A percentile compares a stretch with the other conserved stretches of the same genome.
These are phyloP conservation scores for Puccinellia tenuiflora DNA, from an alignment of 176 grass and related monocot genomes.

Conservation along the genomic window DNA sequence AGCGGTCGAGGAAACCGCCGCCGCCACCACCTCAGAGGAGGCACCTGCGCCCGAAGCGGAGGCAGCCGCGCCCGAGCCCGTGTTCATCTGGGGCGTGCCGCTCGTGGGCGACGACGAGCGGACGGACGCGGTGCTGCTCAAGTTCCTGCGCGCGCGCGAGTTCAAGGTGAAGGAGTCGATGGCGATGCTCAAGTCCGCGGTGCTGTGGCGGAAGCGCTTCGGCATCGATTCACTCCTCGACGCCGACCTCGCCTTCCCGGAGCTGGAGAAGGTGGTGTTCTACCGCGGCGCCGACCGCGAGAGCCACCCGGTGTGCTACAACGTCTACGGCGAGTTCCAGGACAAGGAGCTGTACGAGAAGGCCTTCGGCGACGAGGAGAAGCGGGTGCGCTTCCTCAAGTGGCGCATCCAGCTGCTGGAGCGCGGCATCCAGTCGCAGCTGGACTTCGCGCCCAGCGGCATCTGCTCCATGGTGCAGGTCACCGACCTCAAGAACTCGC, in stretches of 20 bases:
- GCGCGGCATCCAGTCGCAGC: conserved; percentile 68
- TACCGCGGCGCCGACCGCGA: conserved; percentile 64
- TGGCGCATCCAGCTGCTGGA: conserved; percentile 97
- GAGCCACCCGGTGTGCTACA: conserved; percentile 92
- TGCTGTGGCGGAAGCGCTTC: conserved; percentile 95
- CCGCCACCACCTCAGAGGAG: conserved; percentile 20
- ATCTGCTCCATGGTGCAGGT: conserved; percentile 95
- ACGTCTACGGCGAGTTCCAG: conserved; percentile 92
- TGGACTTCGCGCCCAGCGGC: conserved; percentile 73
- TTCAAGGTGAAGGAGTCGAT: conserved; percentile 95
- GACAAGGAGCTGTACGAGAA: conserved; percentile 98
- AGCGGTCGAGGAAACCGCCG: conserved; percentile 49
- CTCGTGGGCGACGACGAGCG: conserved; percentile 81
- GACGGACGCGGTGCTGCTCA: conserved; percentile 78
- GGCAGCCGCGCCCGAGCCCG: conserved; percentile 26
- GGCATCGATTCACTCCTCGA: conserved; percentile 65
- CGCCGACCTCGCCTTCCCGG: conserved; percentile 64
- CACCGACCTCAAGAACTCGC: conserved; percentile 94
- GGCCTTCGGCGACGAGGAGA: conserved; percentile 89
- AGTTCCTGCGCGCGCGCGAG: conserved; percentile 89
- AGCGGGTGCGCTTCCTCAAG: conserved; percentile 90
- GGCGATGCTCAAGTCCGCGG: conserved; percentile 70
- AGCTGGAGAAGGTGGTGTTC: conserved; percentile 82
- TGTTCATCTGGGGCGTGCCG: conserved; percentile 84
- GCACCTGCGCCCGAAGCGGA: conserved; percentile 19